Conservation (phyloP, 495 filamentous ascomycete genomes). For the Friedmanniomyces simplex region DNA sequence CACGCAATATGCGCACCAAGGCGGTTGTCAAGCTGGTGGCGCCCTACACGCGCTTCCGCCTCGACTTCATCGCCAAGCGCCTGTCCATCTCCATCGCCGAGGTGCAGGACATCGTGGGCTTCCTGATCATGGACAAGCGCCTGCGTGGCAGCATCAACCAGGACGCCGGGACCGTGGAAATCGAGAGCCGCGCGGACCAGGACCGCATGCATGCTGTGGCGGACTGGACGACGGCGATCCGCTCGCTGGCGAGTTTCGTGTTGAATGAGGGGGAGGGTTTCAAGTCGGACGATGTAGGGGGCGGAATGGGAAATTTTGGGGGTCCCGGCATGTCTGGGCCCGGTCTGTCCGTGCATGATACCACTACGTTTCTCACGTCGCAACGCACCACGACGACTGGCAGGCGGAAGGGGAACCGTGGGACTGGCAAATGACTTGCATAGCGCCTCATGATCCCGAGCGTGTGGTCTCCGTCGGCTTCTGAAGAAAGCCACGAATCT, state of each 20-base stretch:
- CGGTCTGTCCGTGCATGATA: background rate
- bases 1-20: constrained; percentile 94
- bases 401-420: constrained; percentile 11
- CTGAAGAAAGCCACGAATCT: background rate
- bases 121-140: constrained; percentile 80
- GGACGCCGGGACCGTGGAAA: constrained; percentile 67
- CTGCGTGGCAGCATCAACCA: constrained; percentile 85
- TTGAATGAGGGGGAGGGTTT: constrained; percentile 34
- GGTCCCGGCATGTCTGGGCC: background rate
- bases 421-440: constrained; percentile 17
- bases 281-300: constrained; percentile 29
- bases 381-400: constrained; percentile 1
- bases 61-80: constrained; percentile 73
- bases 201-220: constrained; percentile 64
- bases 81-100: constrained; percentile 75
- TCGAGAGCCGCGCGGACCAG: constrained; percentile 62
- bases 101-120: constrained; percentile 86
- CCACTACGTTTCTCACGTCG: background rate
- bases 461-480: background rate
- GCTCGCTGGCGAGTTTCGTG: constrained; percentile 33
- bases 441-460: background rate
- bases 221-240: constrained; percentile 60
- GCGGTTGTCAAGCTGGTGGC: constrained; percentile 88
- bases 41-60: constrained; percentile 84
- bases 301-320: no score